Base-by-base conservation (phyloP, 1,284 basidiomycete species). In the Ustilago cynodontis region DNA sequence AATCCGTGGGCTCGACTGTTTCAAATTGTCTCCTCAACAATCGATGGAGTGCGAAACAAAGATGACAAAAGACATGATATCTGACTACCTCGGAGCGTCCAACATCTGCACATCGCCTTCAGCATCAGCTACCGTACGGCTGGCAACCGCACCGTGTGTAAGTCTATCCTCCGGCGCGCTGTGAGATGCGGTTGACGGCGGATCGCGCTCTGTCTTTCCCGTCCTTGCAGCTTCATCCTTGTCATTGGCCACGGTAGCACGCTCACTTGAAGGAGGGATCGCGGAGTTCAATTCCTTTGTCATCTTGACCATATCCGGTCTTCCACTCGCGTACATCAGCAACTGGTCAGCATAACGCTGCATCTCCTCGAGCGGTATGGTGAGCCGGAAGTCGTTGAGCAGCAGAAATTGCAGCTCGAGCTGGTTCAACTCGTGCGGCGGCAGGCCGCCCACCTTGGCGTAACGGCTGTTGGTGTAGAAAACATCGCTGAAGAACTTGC, bases 391-490 rank as follows among this genome's bases (percentile, higher is more conserved):
- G 87, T 98, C 94, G 87, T 98, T 99, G 10, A 99, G 89, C 10
- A 98, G 91, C 4, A 99, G 88, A 86, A 99, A 99, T 80, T 98
- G 96, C 8, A 99, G 90, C 86, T 99, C 96, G 59, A 99, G 91
- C 85, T 96, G 94, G 86, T 99, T 98, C 52, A 99, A 90, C 87
- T 99, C 96, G 59, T 92, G 89, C 62, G 95, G 92, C 0, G 96
- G 96, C 1, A 99, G 90, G 26, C 96, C 96, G 61, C 96, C 96
- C 71, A 95, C 95, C 90, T 98, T 99, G 65, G 96, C 96, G 86
- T 99, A 99, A 39, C 96, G 90, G 31, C 95, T 98, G 84, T 99
- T 99, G n/a, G 96, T 98, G 87, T 99, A 98, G 84, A 99, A 99
- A 11, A 99, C 95, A 86, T 99, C 96, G 69, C 93, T 94, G 86